Evolutionary conservation across 139 green algal species (phyloP).

Genomic region (Dunaliella primolecta): DNA sequence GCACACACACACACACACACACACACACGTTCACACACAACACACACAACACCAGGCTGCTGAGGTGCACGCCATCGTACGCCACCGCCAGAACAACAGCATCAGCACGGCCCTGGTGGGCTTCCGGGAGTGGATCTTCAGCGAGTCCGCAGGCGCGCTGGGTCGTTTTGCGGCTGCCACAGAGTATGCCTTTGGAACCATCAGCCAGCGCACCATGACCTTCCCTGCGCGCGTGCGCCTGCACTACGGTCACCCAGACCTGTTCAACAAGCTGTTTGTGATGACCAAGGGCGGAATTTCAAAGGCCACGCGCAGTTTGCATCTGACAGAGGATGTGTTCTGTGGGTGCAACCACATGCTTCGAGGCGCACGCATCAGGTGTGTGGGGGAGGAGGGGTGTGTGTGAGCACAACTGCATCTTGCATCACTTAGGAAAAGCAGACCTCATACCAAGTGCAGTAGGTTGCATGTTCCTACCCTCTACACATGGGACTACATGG

Average conservation of each 20-base stretch:
- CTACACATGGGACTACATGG: no score
- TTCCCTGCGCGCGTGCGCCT: constrained; percentile 34
- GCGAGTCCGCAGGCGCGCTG: constrained; percentile 52
- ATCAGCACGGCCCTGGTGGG: constrained; percentile 34
- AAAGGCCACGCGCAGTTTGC: constrained; percentile 52
- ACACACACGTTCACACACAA: not conserved
- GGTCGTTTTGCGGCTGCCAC: constrained; percentile 73
- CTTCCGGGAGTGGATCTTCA: constrained; percentile 53
- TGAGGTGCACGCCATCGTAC: constrained; percentile 11
- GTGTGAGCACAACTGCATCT: not conserved
- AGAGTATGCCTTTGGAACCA: constrained; percentile 81
- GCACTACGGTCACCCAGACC: constrained; percentile 63
- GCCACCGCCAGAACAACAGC: not conserved
- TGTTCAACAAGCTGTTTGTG: constrained; percentile 89
- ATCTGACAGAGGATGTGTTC: constrained; percentile 73
- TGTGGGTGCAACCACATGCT: constrained; percentile 81
- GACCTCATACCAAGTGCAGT: not conserved
- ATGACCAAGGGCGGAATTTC: constrained; percentile 33
- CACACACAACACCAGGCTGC: not conserved
- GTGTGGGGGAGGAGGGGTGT: not conserved
- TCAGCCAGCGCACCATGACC: constrained; percentile 49
- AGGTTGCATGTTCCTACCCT: not conserved
- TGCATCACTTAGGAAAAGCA: not conserved
- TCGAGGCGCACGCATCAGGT: constrained; percentile 70
- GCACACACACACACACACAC: not conserved